Evolutionary conservation across 106 monocot species (phyloP), one percentile per base, ranked within the genome.

Genomic region (Dactylorhiza incarnata): DNA sequence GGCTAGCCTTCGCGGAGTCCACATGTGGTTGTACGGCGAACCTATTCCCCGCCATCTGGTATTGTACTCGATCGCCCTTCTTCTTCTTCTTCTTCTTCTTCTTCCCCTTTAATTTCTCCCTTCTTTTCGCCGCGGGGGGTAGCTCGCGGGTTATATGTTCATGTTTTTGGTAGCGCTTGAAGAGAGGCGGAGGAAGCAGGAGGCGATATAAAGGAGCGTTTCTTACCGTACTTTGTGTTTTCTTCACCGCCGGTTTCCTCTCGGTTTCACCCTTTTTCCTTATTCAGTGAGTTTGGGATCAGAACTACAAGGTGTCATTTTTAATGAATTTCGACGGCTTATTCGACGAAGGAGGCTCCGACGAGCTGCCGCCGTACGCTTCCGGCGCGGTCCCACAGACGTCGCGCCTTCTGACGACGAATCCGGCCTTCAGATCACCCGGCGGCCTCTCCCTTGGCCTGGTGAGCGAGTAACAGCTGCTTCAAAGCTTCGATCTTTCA

Each of bases 391-490:
- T 78, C 61, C 11, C 67, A 8, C 83, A 73, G 62, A 80, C 72
- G 62, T 49, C 46, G 24, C 76, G 79, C 12, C 68, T 82, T 37
- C 49, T 78, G 24, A 54, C 75, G 22, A 83, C 75, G 22, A 83
- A 83, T 16, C 68, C 81, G 78, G 55, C 65, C 48, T 80, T 79
- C 58, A 83, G 74, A 25, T 78, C 88, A 10, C 78, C 91, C 4
- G 84, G 78, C 65, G 84, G 80, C 65, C 91, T 91, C 74, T 91
- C 94, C 17, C 89, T 94, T 43, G 94, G 83, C 48, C 85, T 94
- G 80, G 94, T 94, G 85, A 83, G 81, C 7, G 43, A 17, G 17
- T 25, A n/a, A 44, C 13, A 13, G 12, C 45, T 7, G 69, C 16
- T 69, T 66, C 29, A 62, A 62, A 22, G 13, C 23, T 7, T 17